phyloP scores from a whole-genome alignment of 192 early-diverging fungal species.

The Podila clonocystis region DNA sequence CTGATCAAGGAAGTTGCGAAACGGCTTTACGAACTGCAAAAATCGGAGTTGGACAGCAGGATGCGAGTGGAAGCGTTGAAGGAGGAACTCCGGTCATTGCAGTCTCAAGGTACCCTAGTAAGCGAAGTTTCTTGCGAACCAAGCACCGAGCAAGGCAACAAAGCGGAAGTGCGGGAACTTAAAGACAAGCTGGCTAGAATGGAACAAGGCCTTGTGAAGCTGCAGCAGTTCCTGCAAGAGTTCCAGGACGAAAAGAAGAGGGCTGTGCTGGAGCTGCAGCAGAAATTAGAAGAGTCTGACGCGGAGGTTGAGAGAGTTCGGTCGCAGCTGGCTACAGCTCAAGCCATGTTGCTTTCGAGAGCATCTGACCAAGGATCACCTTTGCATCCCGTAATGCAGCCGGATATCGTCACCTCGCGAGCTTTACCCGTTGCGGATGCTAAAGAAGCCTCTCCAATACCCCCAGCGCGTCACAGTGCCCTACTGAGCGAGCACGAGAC shows the following conservation, averaged over 20 bases:
- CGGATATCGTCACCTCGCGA: too few species aligned
- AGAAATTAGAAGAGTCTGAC: conserved; percentile 21
- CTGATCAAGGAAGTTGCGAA: too few species aligned
- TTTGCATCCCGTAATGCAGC: neutral
- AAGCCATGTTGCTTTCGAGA: conserved; percentile 26
- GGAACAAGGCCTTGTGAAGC: conserved; percentile 22
- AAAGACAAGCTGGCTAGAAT: conserved; percentile 10
- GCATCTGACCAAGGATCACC: neutral
- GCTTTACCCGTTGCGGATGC: too few species aligned
- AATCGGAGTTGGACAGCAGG: too few species aligned
- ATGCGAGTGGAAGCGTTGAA: too few species aligned
- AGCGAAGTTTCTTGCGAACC: too few species aligned
- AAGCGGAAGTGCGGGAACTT: neutral
- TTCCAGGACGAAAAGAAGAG: conserved; percentile 40
- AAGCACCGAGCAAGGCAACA: too few species aligned
- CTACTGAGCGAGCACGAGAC: conserved; percentile 9
- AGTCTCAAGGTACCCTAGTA: too few species aligned
- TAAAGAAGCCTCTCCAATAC: too few species aligned
- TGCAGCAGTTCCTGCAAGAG: conserved; percentile 44
- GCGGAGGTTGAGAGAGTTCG: conserved; percentile 7
- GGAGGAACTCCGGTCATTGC: too few species aligned
- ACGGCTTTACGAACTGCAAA: too few species aligned
- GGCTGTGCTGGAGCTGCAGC: conserved; percentile 24
- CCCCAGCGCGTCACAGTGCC: neutral
- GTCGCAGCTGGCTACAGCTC: conserved; percentile 36